Base-by-base conservation (phyloP, 345 rosid species). In the Eutrema yunnanense region DNA sequence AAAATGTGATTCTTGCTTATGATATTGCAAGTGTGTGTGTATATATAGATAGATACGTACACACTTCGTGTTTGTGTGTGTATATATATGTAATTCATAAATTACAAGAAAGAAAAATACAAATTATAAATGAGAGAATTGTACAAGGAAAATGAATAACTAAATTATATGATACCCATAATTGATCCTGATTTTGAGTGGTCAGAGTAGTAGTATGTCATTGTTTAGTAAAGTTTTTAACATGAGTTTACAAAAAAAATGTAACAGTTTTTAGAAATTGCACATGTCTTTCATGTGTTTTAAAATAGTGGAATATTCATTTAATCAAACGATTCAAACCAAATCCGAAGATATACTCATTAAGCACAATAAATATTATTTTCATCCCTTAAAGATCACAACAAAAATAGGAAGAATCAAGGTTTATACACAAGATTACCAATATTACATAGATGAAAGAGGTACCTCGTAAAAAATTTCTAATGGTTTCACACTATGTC, bases 101-200 rank as follows among this genome's bases (percentile, higher is more conserved):
- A 12, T 10, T 34, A 26, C 16, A 58, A 36, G 22, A 30, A 27
- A 33, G 11, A 33, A 26, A 13, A 3, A 50, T 37, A 37, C 37
- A 22, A 2, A 22, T 22, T 22, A 41, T 16, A 49, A 42, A 74
- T 51, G 78, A 8, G 78, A 8, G 50, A 40, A 58, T 33, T 51
- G 5, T 14, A 52, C n/a, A 43, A 68, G 79, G 63, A 43, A 60
- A 50, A 61, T 52, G 68, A 42, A 59, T 67, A 67, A 40, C 3
- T 53, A 66, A 49, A 29, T 66, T 48, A 41, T 40, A 59, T 22
- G 56, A 60, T 60, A 51, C 44, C 38, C 48, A 74, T 49, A 41
- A 66, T 42, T 74, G 62, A 74, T 74, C 47, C 36, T 74, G 60
- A 66, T 65, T 64, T 29, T 64, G 56, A 73, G 48, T 72, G 16